Percentiles rank a stretch among this genome's conserved stretches.
phyloP scores from a whole-genome alignment of 305 asterid genomes.

The Striga hermonthica region DNA sequence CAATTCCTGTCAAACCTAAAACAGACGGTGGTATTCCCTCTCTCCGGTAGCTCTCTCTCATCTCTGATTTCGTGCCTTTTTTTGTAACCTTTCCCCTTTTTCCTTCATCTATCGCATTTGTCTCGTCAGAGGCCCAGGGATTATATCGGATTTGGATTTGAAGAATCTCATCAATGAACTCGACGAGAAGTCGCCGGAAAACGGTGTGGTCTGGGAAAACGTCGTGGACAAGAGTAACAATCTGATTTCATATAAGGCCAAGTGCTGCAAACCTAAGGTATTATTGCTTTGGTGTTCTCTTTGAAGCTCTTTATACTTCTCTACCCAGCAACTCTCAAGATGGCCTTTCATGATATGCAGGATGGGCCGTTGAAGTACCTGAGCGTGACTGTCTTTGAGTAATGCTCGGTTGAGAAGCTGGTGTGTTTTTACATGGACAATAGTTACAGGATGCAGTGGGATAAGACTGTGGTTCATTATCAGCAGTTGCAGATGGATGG shows the following conservation, averaged over 20 bases:
- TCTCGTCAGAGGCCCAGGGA: conserved; percentile 5
- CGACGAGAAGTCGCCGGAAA: conserved; percentile 37
- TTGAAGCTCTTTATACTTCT: conserved; percentile 8
- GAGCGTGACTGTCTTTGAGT: conserved; percentile 72
- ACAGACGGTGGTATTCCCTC: conserved; percentile 10
- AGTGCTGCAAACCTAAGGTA: conserved; percentile 82
- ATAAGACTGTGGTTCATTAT: conserved; percentile 64
- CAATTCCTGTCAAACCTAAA: conserved; percentile 7
- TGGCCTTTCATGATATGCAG: conserved; percentile 40
- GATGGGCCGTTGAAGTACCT: conserved; percentile 78
- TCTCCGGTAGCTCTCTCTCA: conserved; percentile 28
- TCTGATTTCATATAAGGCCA: conserved; percentile 62
- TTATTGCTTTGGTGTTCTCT: conserved; percentile 15
- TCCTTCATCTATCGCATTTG: conserved; percentile 5
- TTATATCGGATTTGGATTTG: conserved; percentile 69
- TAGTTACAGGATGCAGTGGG: conserved; percentile 72
- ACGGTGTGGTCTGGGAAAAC: conserved; percentile 45
- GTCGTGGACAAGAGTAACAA: conserved; percentile 50
- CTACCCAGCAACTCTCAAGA: background rate
- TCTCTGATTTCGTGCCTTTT: conserved; percentile 4
- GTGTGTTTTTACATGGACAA: conserved; percentile 82
- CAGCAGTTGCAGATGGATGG: conserved; percentile 69
- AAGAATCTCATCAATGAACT: conserved; percentile 55
- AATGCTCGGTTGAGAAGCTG: conserved; percentile 64
- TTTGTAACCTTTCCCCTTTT: conserved; percentile 2